Conservation (phyloP, 805 yeast genomes). For the Candida easanensis region DNA sequence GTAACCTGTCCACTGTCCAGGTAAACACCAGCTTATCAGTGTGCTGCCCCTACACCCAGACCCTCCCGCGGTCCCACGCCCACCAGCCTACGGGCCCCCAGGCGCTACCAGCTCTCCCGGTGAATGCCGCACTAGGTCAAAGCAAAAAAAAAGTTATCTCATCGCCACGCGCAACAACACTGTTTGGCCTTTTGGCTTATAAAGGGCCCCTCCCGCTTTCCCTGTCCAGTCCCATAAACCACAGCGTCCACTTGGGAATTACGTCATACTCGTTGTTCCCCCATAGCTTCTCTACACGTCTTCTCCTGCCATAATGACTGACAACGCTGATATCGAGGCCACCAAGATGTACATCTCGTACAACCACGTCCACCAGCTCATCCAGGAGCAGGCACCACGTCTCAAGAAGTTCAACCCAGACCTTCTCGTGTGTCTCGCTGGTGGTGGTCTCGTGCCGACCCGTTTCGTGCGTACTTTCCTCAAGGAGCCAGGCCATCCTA, state of each 20-base stretch:
- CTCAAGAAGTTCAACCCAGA: slow-evolving; percentile 78
- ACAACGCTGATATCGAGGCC: slow-evolving; percentile 22
- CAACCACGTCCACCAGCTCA: slow-evolving; percentile 75
- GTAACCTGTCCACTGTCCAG: no score
- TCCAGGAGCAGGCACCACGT: slow-evolving; percentile 59
- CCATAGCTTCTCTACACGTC: neutral
- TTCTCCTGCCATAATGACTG: slow-evolving; percentile 19
- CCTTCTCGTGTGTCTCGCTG: slow-evolving; percentile 92
- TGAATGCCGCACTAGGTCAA: neutral
- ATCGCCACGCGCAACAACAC: neutral
- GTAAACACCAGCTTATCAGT: no score
- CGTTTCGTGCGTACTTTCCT: slow-evolving; percentile 91
- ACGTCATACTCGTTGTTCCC: neutral
- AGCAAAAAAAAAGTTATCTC: neutral
- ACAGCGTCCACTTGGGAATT: neutral
- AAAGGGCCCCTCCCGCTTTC: neutral
- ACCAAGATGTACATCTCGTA: slow-evolving; percentile 71
- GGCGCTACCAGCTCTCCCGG: neutral
- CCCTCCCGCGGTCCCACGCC: neutral
- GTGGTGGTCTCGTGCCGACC: slow-evolving; percentile 98
- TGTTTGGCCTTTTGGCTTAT: neutral
- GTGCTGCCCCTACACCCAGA: neutral
- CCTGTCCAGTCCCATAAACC: no score
- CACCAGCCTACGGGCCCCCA: neutral
- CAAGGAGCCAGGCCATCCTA: slow-evolving; percentile 83